phyloP scores from a whole-genome alignment of 257 asterid species.

The Asclepias syriaca region DNA sequence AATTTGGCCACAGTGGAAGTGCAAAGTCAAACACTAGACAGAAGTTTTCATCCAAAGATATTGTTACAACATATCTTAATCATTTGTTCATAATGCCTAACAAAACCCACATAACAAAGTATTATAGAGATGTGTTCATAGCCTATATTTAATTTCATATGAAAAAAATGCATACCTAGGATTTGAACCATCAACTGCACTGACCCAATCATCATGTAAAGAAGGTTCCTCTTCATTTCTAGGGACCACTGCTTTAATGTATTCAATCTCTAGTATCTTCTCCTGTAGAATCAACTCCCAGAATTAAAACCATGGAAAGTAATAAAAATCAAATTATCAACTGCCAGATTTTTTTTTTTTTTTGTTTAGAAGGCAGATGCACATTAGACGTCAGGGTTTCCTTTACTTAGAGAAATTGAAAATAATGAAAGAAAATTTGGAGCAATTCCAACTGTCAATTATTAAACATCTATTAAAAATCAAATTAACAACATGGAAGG shows the following conservation, averaged over 20 bases:
- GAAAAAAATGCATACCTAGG: conserved; percentile 41
- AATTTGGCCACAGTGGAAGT: neutral
- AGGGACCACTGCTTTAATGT: conserved; percentile 79
- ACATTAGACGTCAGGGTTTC: neutral
- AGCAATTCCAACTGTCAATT: too few relatives aligned
- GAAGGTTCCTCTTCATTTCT: conserved; percentile 79
- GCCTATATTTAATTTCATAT: neutral
- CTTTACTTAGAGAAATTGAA: neutral
- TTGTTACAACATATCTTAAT: neutral
- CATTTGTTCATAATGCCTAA: neutral
- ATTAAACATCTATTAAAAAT: too few relatives aligned
- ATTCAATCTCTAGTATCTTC: conserved; percentile 83
- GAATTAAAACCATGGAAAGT: conserved; percentile 10
- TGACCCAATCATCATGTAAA: conserved; percentile 93
- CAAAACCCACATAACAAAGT: neutral
- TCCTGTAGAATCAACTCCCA: conserved; percentile 46
- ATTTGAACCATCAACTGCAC: conserved; percentile 88
- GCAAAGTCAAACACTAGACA: neutral
- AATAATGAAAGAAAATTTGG: too few relatives aligned
- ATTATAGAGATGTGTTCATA: neutral
- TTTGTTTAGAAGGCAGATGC: neutral
- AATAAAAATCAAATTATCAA: neutral
- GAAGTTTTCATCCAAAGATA: neutral
- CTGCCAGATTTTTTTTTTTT: neutral
- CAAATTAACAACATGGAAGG: too few relatives aligned